phyloP scores from a whole-genome alignment of 306 rosid species.

The Medicago arabica region DNA sequence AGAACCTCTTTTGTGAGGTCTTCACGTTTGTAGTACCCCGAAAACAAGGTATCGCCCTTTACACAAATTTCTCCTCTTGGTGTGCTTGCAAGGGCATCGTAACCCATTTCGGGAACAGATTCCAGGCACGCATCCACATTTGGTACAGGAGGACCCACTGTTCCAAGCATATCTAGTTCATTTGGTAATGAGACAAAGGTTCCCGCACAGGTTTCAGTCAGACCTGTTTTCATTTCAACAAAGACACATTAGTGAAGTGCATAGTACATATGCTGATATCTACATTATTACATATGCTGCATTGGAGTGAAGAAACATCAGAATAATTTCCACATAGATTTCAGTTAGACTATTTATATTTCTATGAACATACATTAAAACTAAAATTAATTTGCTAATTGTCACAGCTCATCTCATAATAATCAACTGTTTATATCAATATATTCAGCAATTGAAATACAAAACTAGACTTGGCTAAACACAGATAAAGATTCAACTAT shows the following conservation, averaged over 20 bases:
- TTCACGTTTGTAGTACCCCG: constrained; percentile 91
- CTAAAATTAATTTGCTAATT: constrained; percentile 20
- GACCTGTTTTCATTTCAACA: constrained; percentile 61
- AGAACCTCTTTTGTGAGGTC: constrained; percentile 92
- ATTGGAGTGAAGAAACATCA: not conserved
- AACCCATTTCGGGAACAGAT: constrained; percentile 98
- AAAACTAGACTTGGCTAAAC: constrained; percentile 24
- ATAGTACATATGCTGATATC: constrained; percentile 26
- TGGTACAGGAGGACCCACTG: constrained; percentile 99
- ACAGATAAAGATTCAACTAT: constrained; percentile 20
- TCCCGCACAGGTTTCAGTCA: constrained; percentile 97
- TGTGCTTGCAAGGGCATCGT: constrained; percentile 70
- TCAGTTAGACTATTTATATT: constrained; percentile 12
- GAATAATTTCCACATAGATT: constrained; percentile 21
- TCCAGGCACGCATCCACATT: constrained; percentile 89
- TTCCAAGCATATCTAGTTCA: constrained; percentile 82
- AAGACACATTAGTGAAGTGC: constrained; percentile 37
- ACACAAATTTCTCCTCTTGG: constrained; percentile 94
- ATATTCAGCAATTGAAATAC: not conserved
- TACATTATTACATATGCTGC: not conserved
- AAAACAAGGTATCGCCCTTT: constrained; percentile 77
- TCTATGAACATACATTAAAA: constrained; percentile 8
- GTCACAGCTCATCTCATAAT: not conserved
- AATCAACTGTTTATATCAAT: constrained; percentile 15
- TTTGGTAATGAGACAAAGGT: constrained; percentile 90